Percentiles rank a stretch among this genome's conserved stretches.
Evolutionary conservation across 2,329 filamentous ascomycete species (phyloP).

Genomic region (Fusarium nisikadoi): DNA sequence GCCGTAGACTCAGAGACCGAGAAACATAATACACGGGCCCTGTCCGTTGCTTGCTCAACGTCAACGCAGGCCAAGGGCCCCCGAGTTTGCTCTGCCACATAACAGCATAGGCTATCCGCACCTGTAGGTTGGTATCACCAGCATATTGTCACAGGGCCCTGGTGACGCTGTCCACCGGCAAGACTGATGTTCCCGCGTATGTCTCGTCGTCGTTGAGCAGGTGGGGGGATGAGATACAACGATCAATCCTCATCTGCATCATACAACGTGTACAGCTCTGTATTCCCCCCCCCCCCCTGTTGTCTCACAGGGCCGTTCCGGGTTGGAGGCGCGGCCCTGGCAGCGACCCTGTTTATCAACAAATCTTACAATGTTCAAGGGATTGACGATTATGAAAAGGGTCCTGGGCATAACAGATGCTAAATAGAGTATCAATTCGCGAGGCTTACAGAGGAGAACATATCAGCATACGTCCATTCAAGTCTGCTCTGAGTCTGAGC

Average conservation of each 20-base stretch:
- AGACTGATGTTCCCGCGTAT: slow-evolving; percentile 25
- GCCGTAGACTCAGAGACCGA: slow-evolving; percentile 31
- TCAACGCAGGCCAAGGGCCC: slow-evolving; percentile 20
- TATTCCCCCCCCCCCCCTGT: slow-evolving; percentile 19
- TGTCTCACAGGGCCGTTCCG: slow-evolving; percentile 32
- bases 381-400: slow-evolving; percentile 6
- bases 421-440: slow-evolving; percentile 32
- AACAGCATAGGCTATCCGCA: slow-evolving; percentile 27
- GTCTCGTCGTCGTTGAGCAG: slow-evolving; percentile 37
- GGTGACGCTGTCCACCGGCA: slow-evolving; percentile 2
- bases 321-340: slow-evolving; percentile 32
- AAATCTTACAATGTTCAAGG: slow-evolving; percentile 4
- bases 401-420: slow-evolving; percentile 1
- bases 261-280: slow-evolving; percentile 29
- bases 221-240: slow-evolving; percentile 29
- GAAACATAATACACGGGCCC: slow-evolving; percentile 37
- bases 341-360: slow-evolving; percentile 33
- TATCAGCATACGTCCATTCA: slow-evolving; percentile 6
- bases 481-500: background rate
- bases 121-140: slow-evolving; percentile 31
- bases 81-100: slow-evolving; percentile 36
- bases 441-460: background rate
- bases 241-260: slow-evolving; percentile 33
- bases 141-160: slow-evolving; percentile 26
- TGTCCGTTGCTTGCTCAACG: slow-evolving; percentile 45